A percentile compares a stretch with the other conserved stretches of the same genome.
These are phyloP conservation scores for Cordyceps cicadae DNA, from an alignment of 2,329 filamentous ascomycete genomes.

Conservation along the genomic window DNA sequence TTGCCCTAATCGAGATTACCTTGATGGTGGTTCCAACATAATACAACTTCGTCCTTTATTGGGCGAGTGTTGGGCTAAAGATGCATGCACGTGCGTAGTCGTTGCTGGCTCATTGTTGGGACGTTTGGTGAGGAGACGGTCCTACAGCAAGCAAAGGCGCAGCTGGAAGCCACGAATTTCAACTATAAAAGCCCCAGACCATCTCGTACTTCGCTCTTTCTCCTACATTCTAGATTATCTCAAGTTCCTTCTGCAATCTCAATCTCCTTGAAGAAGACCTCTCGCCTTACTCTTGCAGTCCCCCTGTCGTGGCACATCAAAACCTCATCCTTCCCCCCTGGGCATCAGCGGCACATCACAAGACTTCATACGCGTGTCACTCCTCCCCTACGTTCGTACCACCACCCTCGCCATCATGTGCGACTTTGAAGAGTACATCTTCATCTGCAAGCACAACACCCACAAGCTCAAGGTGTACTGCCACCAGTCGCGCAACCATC, in stretches of 20 bases:
- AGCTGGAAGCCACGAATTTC: background rate
- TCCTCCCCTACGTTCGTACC: too few relatives aligned
- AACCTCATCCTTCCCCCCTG: background rate
- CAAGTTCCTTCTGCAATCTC: too few relatives aligned
- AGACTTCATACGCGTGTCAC: background rate
- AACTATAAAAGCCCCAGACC: background rate
- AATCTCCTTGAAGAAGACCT: background rate
- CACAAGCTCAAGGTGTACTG: constrained; percentile 59
- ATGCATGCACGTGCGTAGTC: background rate
- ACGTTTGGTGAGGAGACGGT: background rate
- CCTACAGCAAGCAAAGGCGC: background rate
- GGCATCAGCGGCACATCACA: background rate
- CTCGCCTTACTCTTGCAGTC: background rate
- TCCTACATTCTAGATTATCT: too few relatives aligned
- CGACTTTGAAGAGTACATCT: constrained; percentile 62
- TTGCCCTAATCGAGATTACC: background rate
- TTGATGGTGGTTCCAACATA: background rate
- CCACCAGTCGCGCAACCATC: constrained; percentile 67
- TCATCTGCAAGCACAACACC: constrained; percentile 53
- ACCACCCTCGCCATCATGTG: constrained; percentile 39
- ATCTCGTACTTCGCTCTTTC: background rate
- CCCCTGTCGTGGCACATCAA: background rate
- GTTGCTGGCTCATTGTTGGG: background rate
- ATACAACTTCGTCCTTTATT: background rate
- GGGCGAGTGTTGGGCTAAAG: background rate